Evolutionary conservation across 2,329 filamentous ascomycete genomes (phyloP).

Genomic region (Emergomyces orientalis): DNA sequence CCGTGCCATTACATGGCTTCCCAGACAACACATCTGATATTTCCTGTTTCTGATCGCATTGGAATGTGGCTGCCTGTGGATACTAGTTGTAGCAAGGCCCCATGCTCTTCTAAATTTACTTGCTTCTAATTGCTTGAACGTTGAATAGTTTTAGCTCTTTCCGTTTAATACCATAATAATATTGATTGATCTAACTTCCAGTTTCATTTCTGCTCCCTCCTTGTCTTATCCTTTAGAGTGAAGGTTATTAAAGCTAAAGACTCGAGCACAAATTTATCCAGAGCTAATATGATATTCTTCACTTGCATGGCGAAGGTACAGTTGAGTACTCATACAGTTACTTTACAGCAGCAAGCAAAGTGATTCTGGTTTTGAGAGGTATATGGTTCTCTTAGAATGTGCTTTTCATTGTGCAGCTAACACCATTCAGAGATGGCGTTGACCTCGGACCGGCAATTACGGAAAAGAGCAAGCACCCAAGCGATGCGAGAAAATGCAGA

Average conservation of each 20-base stretch:
- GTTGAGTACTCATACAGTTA: background rate
- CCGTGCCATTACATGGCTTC: background rate
- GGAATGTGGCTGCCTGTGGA: background rate
- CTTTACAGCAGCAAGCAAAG: background rate
- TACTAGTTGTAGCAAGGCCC: background rate
- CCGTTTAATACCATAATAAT: background rate
- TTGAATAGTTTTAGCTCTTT: background rate
- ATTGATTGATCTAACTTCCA: background rate
- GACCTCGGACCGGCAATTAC: background rate
- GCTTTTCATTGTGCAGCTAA: background rate
- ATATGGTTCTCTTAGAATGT: background rate
- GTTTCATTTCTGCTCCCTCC: no score
- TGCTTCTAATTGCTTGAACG: no score
- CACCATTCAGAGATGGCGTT: background rate
- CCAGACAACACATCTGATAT: background rate
- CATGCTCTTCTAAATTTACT: background rate
- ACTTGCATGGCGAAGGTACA: background rate
- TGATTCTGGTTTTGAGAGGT: background rate
- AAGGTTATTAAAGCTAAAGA: background rate
- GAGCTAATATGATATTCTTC: background rate
- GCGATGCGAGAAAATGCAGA: background rate
- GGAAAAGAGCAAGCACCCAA: background rate
- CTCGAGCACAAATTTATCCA: background rate
- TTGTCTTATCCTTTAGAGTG: background rate
- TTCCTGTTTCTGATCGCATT: background rate